These are phyloP conservation scores for Dalbergia oliveri DNA, from an alignment of 306 rosid genomes.

Conservation along the genomic window DNA sequence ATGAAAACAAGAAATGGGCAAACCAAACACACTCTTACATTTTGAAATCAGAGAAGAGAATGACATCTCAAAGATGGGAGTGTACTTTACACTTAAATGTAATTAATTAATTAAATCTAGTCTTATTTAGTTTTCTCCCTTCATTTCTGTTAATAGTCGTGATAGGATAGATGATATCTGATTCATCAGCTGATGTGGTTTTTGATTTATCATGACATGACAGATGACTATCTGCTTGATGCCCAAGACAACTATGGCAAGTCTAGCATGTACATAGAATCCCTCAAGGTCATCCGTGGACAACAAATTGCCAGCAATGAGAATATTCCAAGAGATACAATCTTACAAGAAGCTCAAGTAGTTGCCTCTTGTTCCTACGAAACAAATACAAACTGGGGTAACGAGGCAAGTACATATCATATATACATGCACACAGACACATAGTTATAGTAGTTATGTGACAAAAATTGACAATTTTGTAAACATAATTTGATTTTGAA, in stretches of 20 bases:
- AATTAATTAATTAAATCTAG: too few species aligned
- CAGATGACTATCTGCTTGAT: conserved; percentile 49
- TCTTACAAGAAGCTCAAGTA: conserved; percentile 45
- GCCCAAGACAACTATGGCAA: conserved; percentile 48
- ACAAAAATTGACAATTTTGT: background rate
- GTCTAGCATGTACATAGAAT: conserved; percentile 47
- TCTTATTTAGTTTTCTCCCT: too few species aligned
- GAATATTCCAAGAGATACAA: conserved; percentile 30
- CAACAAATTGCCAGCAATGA: conserved; percentile 27
- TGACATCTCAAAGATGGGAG: too few species aligned
- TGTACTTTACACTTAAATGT: too few species aligned
- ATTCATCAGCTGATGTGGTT: background rate
- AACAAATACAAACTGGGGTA: conserved; percentile 56
- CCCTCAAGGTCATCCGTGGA: conserved; percentile 46
- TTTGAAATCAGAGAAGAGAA: too few species aligned
- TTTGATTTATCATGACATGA: background rate
- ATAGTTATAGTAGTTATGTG: background rate
- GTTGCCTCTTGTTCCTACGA: conserved; percentile 56
- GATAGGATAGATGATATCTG: background rate
- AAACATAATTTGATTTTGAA: background rate
- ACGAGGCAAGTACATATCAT: conserved; percentile 48
- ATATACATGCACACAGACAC: background rate
- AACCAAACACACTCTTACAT: too few species aligned
- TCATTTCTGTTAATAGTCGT: too few species aligned
- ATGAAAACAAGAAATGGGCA: too few species aligned